These are phyloP conservation scores for Colletotrichum somersetense DNA, from an alignment of 2,329 filamentous ascomycete genomes.

Conservation along the genomic window DNA sequence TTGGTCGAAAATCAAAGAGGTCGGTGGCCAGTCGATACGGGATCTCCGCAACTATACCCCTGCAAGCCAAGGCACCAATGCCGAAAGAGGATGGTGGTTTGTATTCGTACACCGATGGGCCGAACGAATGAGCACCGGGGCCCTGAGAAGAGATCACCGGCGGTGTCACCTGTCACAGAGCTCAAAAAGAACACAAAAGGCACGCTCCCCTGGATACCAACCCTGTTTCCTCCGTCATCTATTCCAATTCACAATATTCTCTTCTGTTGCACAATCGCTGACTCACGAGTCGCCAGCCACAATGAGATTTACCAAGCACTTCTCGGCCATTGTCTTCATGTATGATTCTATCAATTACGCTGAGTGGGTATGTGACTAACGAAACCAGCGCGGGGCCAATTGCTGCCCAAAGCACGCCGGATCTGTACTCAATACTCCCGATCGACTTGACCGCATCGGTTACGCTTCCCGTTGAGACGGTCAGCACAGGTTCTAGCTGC, in stretches of 20 bases:
- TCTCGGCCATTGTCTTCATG: not conserved
- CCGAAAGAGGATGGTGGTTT: slow-evolving; percentile 27
- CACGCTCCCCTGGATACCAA: not conserved
- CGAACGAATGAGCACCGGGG: slow-evolving; percentile 6
- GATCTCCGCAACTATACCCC: slow-evolving; percentile 8
- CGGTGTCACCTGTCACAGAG: not conserved
- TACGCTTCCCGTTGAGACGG: not conserved
- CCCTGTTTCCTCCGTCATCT: not conserved
- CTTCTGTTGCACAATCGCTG: not conserved
- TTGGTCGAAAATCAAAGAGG: not conserved
- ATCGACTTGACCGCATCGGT: slow-evolving; percentile 2
- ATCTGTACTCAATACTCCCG: slow-evolving; percentile 4
- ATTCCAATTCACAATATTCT: not conserved
- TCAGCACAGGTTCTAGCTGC: slow-evolving; percentile 41
- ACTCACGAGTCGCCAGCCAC: not conserved
- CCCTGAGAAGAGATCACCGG: not conserved
- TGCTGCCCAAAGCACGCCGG: slow-evolving; percentile 16
- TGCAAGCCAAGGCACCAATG: slow-evolving; percentile 22
- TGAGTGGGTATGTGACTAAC: not conserved
- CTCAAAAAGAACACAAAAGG: slow-evolving; percentile 1
- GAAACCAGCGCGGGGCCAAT: not conserved
- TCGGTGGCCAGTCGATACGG: slow-evolving; percentile 17
- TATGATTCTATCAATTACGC: not conserved
- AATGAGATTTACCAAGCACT: slow-evolving; percentile 13
- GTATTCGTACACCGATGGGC: slow-evolving; percentile 23